Base-by-base conservation (phyloP, 495 filamentous ascomycete genomes). In the Neohortaea acidophila region DNA sequence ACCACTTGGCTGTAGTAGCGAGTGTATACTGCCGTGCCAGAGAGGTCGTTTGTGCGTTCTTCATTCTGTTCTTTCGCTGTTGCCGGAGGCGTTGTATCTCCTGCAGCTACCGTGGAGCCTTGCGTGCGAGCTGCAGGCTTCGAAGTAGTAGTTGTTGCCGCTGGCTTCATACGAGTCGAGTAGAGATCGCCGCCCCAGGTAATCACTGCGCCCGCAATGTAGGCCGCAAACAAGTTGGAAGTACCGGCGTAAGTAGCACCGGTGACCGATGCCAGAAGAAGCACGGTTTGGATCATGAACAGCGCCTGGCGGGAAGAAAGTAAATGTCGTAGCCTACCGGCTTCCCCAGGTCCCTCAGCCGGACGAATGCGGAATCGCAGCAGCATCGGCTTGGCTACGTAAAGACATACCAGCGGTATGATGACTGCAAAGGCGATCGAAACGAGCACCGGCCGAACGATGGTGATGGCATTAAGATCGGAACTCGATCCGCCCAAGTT, bases 171-270 rank as follows among this genome's bases (percentile, higher is more conserved):
- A 3, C 4, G 3, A 33, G n/a, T n/a, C 13, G 44, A 4, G 1
- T n/a, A 14, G 39, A 29, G 3, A 19, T 36, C 21, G n/a, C 47
- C 59, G 58, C 72, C 65, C 75, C 65, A 72, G 12, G 69, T 72
- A 11, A 73, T 53, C 1, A 64, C 53, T 1, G 70, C 67, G 8
- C 77, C 78, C 6, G 78, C 73, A 17, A 81, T 60, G 47, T 79
- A 84, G 2, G 79, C 70, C 12, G 78, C 75, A 47, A 84, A 79
- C 2, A 84, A 59, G 42, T 68, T 68, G 3, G 78, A 83, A 1
- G 78, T 75, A 0, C 75, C 77, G 4, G 76, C 73, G 56, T 69
- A 77, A 7, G 59, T 66, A 0, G 73, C 64, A 0, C 57, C 68
- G n/a, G 65, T 64, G 3, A 80, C 63, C n/a, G 73, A 48, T 0